Base-by-base conservation (phyloP, 2,329 filamentous ascomycete genomes). In the Nemania bipapillata region DNA sequence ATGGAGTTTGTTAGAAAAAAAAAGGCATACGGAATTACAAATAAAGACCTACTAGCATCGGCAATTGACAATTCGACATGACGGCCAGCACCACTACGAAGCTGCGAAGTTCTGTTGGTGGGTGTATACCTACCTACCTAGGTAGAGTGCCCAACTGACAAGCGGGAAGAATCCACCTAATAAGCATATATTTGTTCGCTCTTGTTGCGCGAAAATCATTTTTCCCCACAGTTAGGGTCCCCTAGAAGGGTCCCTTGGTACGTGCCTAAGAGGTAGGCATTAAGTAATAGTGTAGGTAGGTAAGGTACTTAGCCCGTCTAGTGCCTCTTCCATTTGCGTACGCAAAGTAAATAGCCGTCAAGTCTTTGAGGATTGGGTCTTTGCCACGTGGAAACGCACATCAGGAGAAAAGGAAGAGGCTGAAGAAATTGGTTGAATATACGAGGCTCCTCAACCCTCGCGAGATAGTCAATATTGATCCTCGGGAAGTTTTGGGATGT, bases 321-420 rank as follows among this genome's bases (percentile, higher is more conserved):
- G 40, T 45, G 40, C 40, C 47, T 55, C 57, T 63, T 28, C 63
- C 58, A 54, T 47, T 63, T 63, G 58, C n/a, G n/a, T 37, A 17
- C 45, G 37, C 30, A 32, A 32, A 32, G 30, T 32, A 4, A 32
- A 9, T 32, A 45, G 42, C 22, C 35, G 54, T 47, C 54, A 47
- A 66, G 58, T 57, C 50, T 57, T 45, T 45, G 12, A 62, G 56
- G 53, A 65, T 56, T 47, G 52, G 61, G 50, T 49, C 53, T 62
- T 62, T 5, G 57, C 66, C 62, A 68, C 66, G 66, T 68, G 66
- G 63, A 61, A 66, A 62, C 17, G 50, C 53, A 54, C 30, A 54
- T 42, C 35, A 40, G 45, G 15, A 22, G 22, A n/a, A 20, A 24
- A 45, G 28, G 57, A 40, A 53, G 56, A 66, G 63, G 63, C 63